Evolutionary conservation across 2,329 filamentous ascomycete genomes (phyloP).

Genomic region (Aphanocladium album): DNA sequence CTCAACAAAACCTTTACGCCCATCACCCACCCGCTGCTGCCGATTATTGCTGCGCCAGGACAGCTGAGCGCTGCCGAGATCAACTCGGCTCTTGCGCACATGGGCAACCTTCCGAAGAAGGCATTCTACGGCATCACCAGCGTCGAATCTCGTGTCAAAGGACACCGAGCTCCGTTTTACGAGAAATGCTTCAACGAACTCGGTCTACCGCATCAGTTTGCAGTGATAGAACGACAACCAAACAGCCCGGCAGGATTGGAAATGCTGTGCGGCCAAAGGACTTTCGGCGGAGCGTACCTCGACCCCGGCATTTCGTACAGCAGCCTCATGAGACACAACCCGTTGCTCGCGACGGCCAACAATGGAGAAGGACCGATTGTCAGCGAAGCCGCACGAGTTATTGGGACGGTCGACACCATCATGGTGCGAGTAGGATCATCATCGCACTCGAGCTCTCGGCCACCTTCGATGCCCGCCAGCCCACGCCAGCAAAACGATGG

Average conservation of each 20-base stretch:
- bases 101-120: conserved; percentile 75
- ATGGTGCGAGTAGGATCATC: conserved; percentile 45
- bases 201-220: conserved; percentile 78
- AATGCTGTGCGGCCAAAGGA: conserved; percentile 63
- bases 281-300: conserved; percentile 78
- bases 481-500: conserved; percentile 34
- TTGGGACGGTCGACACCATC: conserved; percentile 79
- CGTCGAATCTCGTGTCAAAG: conserved; percentile 49
- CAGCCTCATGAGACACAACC: conserved; percentile 53
- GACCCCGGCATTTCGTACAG: conserved; percentile 63
- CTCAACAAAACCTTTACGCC: conserved; percentile 84
- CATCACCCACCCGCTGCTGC: conserved; percentile 79
- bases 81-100: conserved; percentile 70
- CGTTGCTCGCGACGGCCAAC: conserved; percentile 47
- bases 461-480: conserved; percentile 45
- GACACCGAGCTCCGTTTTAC: conserved; percentile 75
- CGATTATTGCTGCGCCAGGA: conserved; percentile 78
- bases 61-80: conserved; percentile 84
- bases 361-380: conserved; percentile 51
- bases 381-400: conserved; percentile 71
- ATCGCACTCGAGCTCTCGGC: conserved; percentile 40
- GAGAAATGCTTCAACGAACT: conserved; percentile 79
- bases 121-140: conserved; percentile 77
- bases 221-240: conserved; percentile 65
- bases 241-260: conserved; percentile 64